phyloP scores from a whole-genome alignment of 2,329 filamentous ascomycete genomes.

The Metarhizium humberi region DNA sequence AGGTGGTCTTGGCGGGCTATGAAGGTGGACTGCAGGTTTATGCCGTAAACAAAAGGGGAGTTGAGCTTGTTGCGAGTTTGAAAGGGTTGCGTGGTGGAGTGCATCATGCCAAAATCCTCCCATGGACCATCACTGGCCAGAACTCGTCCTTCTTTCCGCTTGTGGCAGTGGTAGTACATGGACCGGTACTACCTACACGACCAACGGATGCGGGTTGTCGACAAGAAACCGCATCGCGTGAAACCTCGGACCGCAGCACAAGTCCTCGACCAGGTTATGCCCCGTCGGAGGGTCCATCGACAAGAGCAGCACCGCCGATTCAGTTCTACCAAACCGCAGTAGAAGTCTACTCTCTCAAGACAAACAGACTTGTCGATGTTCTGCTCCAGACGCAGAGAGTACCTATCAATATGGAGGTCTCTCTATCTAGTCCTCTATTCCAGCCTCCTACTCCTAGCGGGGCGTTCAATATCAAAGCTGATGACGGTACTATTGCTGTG shows the following conservation, averaged over 20 bases:
- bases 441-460: constrained; percentile 62
- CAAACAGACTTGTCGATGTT: constrained; percentile 61
- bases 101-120: constrained; percentile 71
- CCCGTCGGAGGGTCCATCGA: constrained; percentile 26
- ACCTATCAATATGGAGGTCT: constrained; percentile 42
- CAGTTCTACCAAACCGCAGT: constrained; percentile 77
- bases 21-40: constrained; percentile 74
- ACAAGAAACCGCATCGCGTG: constrained; percentile 24
- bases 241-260: constrained; percentile 31
- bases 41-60: constrained; percentile 59
- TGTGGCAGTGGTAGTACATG: constrained; percentile 72
- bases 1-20: constrained; percentile 67
- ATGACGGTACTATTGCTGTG: constrained; percentile 61
- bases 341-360: constrained; percentile 77
- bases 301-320: constrained; percentile 28
- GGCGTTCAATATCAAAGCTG: constrained; percentile 64
- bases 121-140: constrained; percentile 51
- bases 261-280: constrained; percentile 31
- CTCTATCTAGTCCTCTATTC: constrained; percentile 54
- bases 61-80: constrained; percentile 61
- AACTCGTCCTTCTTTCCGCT: constrained; percentile 55
- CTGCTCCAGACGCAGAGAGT: constrained; percentile 62
- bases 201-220: constrained; percentile 24
- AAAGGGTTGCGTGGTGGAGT: constrained; percentile 74
- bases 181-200: constrained; percentile 49